A percentile compares a stretch with the other conserved stretches of the same genome.
These are phyloP conservation scores for Aspergillus taichungensis DNA, from an alignment of 495 filamentous ascomycete genomes.

Conservation along the genomic window DNA sequence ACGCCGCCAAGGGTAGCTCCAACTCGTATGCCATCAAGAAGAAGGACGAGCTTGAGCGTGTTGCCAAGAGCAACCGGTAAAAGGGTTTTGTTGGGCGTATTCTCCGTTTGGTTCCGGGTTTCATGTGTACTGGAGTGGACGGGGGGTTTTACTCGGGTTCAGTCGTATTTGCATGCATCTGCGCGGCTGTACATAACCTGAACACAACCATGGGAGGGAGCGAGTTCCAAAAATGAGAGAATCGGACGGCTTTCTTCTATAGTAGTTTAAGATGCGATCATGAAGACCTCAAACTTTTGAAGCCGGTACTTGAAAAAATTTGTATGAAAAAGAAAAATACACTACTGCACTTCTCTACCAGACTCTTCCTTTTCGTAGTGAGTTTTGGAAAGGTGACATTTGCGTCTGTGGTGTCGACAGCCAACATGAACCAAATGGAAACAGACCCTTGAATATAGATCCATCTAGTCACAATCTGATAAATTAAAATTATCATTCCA, in stretches of 20 bases:
- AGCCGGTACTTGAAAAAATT: conserved; percentile 23
- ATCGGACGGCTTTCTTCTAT: conserved; percentile 37
- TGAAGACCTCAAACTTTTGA: conserved; percentile 30
- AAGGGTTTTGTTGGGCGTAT: conserved; percentile 34
- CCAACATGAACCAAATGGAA: too few relatives aligned
- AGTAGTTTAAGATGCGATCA: conserved; percentile 41
- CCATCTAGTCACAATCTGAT: background rate
- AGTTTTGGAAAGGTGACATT: background rate
- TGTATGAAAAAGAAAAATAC: conserved; percentile 25
- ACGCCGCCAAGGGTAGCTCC: conserved; percentile 98
- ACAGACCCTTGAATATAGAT: too few relatives aligned
- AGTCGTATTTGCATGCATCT: conserved; percentile 40
- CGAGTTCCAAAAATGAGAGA: conserved; percentile 31
- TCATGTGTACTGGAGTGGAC: conserved; percentile 41
- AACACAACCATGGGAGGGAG: conserved; percentile 36
- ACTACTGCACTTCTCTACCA: conserved; percentile 5
- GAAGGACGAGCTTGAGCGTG: conserved; percentile 99
- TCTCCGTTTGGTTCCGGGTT: conserved; percentile 41
- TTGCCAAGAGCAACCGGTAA: conserved; percentile 99
- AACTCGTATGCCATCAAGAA: conserved; percentile 99
- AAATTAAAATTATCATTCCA: background rate
- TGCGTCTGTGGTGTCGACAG: too few relatives aligned
- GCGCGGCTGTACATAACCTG: conserved; percentile 36
- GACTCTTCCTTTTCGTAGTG: background rate
- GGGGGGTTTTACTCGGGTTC: conserved; percentile 40